These are phyloP conservation scores for Pythium aristosporum DNA, from an alignment of 352 stramenopile genomes.

Conservation along the genomic window DNA sequence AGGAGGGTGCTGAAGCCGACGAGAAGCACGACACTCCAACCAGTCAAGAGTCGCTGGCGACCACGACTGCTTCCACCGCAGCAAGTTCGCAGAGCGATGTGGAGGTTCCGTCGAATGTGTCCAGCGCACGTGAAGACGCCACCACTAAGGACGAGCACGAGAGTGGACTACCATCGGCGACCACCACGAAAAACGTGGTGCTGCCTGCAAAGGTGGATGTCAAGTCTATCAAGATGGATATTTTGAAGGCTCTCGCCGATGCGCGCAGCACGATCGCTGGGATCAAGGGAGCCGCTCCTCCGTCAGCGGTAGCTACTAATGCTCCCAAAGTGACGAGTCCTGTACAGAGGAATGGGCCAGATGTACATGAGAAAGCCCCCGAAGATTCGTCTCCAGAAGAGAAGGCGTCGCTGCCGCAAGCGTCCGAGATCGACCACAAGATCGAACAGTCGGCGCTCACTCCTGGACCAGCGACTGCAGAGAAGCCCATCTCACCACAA, in stretches of 20 bases:
- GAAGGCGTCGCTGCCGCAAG: not conserved
- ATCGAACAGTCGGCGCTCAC: not conserved
- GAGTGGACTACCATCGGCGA: not conserved
- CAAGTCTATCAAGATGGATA: conserved; percentile 74
- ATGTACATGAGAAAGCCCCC: not conserved
- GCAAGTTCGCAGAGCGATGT: conserved; percentile 16
- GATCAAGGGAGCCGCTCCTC: conserved; percentile 39
- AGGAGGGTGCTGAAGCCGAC: not conserved
- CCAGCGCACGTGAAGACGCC: not conserved
- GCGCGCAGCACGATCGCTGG: conserved; percentile 71
- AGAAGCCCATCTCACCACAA: not conserved
- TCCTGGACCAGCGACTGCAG: not conserved
- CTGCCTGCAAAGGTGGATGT: conserved; percentile 42
- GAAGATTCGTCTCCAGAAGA: not conserved
- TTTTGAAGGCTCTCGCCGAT: conserved; percentile 76
- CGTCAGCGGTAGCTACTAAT: not conserved
- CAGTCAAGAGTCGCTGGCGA: conserved; percentile 23
- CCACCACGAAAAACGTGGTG: not conserved
- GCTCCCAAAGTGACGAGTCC: not conserved
- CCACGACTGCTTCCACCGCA: not conserved
- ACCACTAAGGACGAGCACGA: not conserved
- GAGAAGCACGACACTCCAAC: conserved; percentile 14
- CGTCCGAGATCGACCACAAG: not conserved
- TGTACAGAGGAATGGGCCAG: not conserved
- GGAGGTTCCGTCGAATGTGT: not conserved